These are phyloP conservation scores for Rhynchospora breviuscula DNA, from an alignment of 176 grass and related monocot genomes.

Conservation along the genomic window DNA sequence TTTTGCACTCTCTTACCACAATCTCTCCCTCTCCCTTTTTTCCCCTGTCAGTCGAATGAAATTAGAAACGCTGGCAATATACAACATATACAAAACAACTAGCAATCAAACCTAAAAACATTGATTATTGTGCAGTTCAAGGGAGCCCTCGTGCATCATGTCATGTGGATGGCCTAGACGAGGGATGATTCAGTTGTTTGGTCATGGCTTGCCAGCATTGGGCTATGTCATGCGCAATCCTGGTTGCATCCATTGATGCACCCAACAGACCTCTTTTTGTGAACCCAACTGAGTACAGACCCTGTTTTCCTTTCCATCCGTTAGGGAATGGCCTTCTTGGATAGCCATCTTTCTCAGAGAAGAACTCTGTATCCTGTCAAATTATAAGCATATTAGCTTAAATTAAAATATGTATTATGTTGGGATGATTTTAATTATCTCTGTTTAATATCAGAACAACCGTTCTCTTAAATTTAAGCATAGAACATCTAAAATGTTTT, in stretches of 20 bases:
- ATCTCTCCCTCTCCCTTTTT: background rate
- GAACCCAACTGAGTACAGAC: slow-evolving; percentile 78
- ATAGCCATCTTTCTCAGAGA: slow-evolving; percentile 73
- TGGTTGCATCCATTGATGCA: slow-evolving; percentile 56
- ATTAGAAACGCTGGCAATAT: slow-evolving; percentile 20
- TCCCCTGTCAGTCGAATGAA: slow-evolving; percentile 26
- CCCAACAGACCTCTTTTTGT: slow-evolving; percentile 60
- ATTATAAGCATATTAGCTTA: background rate
- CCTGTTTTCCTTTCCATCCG: slow-evolving; percentile 70
- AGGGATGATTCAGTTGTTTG: background rate
- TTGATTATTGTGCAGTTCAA: slow-evolving; percentile 31
- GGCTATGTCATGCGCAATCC: slow-evolving; percentile 50
- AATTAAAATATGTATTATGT: background rate
- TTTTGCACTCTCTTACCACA: background rate
- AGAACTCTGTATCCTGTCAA: slow-evolving; percentile 62
- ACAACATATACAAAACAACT: slow-evolving; percentile 19
- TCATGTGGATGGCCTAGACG: background rate
- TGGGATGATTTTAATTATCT: background rate
- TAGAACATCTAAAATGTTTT: background rate
- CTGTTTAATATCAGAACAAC: background rate
- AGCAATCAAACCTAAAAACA: slow-evolving; percentile 35
- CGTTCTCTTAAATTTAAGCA: background rate
- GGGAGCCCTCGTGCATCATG: background rate
- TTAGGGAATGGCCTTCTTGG: slow-evolving; percentile 55
- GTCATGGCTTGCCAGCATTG: slow-evolving; percentile 23